A percentile compares a stretch with the other conserved stretches of the same genome.
Conservation (phyloP, 2,329 filamentous ascomycete genomes). For the Penicillium sp. region DNA sequence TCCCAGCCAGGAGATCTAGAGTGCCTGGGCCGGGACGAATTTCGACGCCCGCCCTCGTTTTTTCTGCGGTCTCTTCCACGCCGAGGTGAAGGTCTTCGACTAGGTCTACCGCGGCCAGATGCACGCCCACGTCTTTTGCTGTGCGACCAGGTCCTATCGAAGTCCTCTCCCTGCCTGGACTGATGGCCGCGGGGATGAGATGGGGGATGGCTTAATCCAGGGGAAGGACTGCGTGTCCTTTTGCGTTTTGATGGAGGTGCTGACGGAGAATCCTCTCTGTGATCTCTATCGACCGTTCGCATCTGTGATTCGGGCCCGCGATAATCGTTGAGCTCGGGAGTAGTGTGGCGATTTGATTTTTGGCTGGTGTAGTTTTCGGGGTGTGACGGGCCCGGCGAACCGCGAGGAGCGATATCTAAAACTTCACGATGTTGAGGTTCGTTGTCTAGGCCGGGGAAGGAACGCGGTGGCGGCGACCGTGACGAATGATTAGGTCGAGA, state of each 20-base stretch:
- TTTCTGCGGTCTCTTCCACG: slow-evolving; percentile 40
- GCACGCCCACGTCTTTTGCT: slow-evolving; percentile 41
- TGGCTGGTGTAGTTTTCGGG: slow-evolving; percentile 27
- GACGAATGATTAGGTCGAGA: slow-evolving; percentile 47
- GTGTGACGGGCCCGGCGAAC: slow-evolving; percentile 32
- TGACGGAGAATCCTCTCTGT: slow-evolving; percentile 38
- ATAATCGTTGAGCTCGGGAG: slow-evolving; percentile 29
- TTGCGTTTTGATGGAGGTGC: slow-evolving; percentile 42
- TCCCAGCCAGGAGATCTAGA: slow-evolving; percentile 41
- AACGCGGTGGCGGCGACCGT: slow-evolving; percentile 45
- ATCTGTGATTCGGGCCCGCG: slow-evolving; percentile 27
- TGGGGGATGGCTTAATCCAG: slow-evolving; percentile 34
- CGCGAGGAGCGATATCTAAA: slow-evolving; percentile 33
- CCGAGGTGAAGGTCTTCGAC: slow-evolving; percentile 38
- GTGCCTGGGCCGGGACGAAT: slow-evolving; percentile 32
- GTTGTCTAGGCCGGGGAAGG: slow-evolving; percentile 35
- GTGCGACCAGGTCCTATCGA: slow-evolving; percentile 43
- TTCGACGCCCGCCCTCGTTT: slow-evolving; percentile 35
- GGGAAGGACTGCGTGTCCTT: slow-evolving; percentile 49
- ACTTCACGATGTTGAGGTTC: slow-evolving; percentile 38
- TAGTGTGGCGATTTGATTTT: slow-evolving; percentile 29
- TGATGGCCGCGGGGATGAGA: slow-evolving; percentile 28
- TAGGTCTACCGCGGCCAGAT: slow-evolving; percentile 37
- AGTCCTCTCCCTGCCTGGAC: slow-evolving; percentile 40
- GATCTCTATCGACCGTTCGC: slow-evolving; percentile 30